Base-by-base conservation (phyloP, 108 stramenopile genomes). In the Cyclotella kingstonii region DNA sequence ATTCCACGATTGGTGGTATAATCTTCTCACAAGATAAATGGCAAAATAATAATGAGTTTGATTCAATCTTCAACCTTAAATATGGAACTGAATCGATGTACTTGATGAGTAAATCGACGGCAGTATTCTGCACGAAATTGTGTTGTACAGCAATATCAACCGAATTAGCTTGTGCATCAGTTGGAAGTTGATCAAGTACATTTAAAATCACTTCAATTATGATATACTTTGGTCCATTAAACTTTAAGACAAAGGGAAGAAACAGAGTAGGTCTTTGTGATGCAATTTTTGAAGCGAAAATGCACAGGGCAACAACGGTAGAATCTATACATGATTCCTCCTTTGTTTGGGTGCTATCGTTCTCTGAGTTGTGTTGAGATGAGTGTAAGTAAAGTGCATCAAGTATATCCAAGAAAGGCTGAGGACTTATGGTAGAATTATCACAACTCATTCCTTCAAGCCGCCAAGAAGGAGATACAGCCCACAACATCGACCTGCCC, bases 111-210 rank as follows among this genome's bases (percentile, higher is more conserved):
- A 66, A 17, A 5, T 55, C 9, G 1, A 35, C 33, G 8, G 54
- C 54, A 26, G 65, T 33, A 26, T 52, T 28, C 17, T 53, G 30
- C 14, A 64, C 26, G n/a, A 8, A 17, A 12, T 42, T 19, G 50
- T 61, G 15, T 28, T n/a, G n/a, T n/a, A n/a, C n/a, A n/a, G n/a
- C n/a, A n/a, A n/a, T n/a, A n/a, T n/a, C n/a, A n/a, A n/a, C n/a
- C n/a, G n/a, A n/a, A n/a, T n/a, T n/a, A n/a, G n/a, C n/a, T n/a
- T n/a, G n/a, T n/a, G n/a, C n/a, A n/a, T n/a, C n/a, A n/a, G 45
- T 62, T 26, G 63, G 63, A n/a, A 53, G 51, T 35, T 42, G 50
- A 21, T 53, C 52, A 43, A 64, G 63, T 29, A 64, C 40, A 21
- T 43, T 53, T 25, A 52, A 39, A 31, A 53, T 30, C 9, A 64